Base-by-base conservation (phyloP, 2,329 filamentous ascomycete genomes). In the Penicillium sclerotiorum region DNA sequence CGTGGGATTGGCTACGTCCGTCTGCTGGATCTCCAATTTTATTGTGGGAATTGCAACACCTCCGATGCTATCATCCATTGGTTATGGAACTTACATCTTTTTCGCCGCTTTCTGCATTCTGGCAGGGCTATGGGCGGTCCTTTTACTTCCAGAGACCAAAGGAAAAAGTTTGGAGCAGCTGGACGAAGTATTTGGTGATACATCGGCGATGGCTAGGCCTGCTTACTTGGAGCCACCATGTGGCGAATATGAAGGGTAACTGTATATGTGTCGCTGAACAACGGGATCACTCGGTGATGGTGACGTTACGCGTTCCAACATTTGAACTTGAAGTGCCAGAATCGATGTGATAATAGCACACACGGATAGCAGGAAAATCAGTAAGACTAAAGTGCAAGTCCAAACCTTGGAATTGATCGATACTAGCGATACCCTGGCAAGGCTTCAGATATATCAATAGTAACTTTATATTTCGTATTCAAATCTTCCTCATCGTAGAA, bases 41-140 rank as follows among this genome's bases (percentile, higher is more conserved):
- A 66, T 67, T 23, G 67, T 74, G 22, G 82, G 85, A 20, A 77
- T 86, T 62, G 77, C 85, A 8, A 84, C 82, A 0, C 85, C 84
- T 0, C 75, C 82, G 2, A 77, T 87, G 54, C 77, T 87, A 13
- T 70, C 79, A 45, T 79, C 79, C 44, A 82, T 70, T 0, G 73
- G 72, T 1, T 76, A 65, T 54, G 74, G 74, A 9, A 61, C 65
- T 4, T 84, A 82, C 60, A 68, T 82, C 40, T 84, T 85, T 70
- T 84, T 84, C 50, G 78, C 74, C 0, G 64, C 71, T 1, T 80
- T 80, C 47, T 78, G 74, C 43, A 59, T 77, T 8, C 57, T 79
- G 4, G 75, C 75, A 1, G 42, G 45, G 1, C 20, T 55, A 3
- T 61, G 51, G 33, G 49, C 57, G 6, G 44, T 52, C 8, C 9